phyloP scores from a whole-genome alignment of 2,329 filamentous ascomycete genomes.

The Botrytis porri region DNA sequence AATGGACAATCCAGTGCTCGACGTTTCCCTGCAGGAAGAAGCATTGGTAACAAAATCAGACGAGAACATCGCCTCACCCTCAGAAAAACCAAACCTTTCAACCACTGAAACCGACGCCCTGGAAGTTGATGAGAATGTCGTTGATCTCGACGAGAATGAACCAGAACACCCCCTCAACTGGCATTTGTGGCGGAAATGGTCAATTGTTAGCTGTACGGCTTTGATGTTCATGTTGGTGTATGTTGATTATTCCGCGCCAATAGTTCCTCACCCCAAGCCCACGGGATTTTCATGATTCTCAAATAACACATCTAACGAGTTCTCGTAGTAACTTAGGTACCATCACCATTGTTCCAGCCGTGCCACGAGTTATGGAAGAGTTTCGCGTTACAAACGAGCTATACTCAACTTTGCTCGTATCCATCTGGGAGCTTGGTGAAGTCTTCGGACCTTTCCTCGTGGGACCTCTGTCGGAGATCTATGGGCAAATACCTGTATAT shows the following conservation, averaged over 20 bases:
- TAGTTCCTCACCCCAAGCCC: not conserved
- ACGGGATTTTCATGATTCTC: not conserved
- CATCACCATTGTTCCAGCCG: conserved; percentile 3
- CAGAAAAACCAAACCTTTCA: not conserved
- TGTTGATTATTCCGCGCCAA: not conserved
- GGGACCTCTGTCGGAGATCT: not conserved
- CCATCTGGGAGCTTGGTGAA: conserved; percentile 15
- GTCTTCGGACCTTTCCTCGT: conserved; percentile 1
- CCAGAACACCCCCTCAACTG: conserved; percentile 9
- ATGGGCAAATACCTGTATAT: conserved; percentile 5
- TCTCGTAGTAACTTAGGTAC: not conserved
- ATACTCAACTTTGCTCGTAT: conserved; percentile 5
- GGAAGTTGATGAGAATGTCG: not conserved
- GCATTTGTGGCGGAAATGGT: conserved; percentile 1
- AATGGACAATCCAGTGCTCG: not conserved
- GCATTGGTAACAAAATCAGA: not conserved
- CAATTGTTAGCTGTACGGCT: not conserved
- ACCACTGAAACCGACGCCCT: not conserved
- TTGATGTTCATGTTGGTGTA: conserved; percentile 10
- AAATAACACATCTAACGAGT: not conserved
- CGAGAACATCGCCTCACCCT: not conserved
- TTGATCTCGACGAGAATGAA: conserved; percentile 11
- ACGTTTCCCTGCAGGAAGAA: not conserved
- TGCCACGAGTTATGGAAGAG: conserved; percentile 4
- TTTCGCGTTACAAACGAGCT: conserved; percentile 6